Evolutionary conservation across 208 protist genomes (phyloP).

Genomic region (Histomonas meleagridis): DNA sequence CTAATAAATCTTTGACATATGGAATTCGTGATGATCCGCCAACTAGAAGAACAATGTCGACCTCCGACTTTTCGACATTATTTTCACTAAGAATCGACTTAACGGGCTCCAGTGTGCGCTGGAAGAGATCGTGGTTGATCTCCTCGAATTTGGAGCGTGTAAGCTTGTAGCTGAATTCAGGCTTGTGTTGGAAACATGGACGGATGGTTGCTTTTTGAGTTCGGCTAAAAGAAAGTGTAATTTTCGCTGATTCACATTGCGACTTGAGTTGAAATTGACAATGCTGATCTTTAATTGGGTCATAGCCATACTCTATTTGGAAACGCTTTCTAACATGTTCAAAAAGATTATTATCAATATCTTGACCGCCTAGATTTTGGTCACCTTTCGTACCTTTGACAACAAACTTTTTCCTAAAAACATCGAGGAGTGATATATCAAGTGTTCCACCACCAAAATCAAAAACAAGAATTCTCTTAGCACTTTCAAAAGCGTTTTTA

Average conservation of each 20-base stretch:
- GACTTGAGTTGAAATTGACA: constrained; percentile 16
- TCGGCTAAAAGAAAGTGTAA: constrained; percentile 42
- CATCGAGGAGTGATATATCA: constrained; percentile 54
- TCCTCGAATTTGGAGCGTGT: constrained; percentile 52
- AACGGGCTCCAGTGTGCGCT: constrained; percentile 43
- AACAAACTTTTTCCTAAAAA: constrained; percentile 55
- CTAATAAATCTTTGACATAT: constrained; percentile 50
- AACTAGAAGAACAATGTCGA: constrained; percentile 53
- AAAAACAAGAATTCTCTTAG: constrained; percentile 81
- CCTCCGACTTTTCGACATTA: constrained; percentile 40
- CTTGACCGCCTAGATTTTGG: constrained; percentile 57
- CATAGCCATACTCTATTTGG: no score
- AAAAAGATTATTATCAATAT: constrained; percentile 56
- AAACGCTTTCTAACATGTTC: constrained; percentile 42
- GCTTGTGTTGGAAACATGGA: constrained; percentile 46
- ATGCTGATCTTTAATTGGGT: constrained; percentile 27
- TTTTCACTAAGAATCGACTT: constrained; percentile 39
- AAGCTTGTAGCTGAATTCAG: constrained; percentile 46
- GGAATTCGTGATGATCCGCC: constrained; percentile 52
- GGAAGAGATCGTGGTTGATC: constrained; percentile 49
- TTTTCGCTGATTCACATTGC: constrained; percentile 44
- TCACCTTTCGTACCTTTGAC: constrained; percentile 54
- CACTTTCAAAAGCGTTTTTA: constrained; percentile 53
- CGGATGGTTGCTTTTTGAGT: constrained; percentile 47
- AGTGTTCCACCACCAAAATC: constrained; percentile 82